Conservation (phyloP, 208 protist species). For the Angomonas ambiguus region DNA sequence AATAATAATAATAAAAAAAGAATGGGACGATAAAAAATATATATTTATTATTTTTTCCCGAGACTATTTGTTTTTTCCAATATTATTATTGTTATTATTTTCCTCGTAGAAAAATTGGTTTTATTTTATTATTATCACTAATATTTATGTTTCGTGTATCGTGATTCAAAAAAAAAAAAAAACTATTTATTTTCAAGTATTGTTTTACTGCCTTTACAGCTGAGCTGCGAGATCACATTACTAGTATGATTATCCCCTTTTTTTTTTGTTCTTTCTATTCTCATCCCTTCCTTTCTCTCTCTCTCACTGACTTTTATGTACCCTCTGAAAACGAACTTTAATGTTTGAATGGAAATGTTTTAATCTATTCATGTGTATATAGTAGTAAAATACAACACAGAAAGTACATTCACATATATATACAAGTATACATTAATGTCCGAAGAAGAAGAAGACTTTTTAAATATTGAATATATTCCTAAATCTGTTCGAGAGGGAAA, state of each 20-base stretch:
- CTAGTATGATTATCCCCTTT: slow-evolving; percentile 1
- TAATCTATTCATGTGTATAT: too few relatives aligned
- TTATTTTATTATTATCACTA: too few relatives aligned
- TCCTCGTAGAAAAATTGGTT: too few relatives aligned
- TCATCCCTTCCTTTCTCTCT: too few relatives aligned
- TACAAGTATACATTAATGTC: neutral
- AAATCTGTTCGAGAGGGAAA: neutral
- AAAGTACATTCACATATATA: neutral
- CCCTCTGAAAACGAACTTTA: too few relatives aligned
- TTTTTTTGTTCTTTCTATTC: slow-evolving; percentile 13
- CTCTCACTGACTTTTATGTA: too few relatives aligned
- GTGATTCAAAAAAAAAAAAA: slow-evolving; percentile 1
- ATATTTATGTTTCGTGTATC: neutral
- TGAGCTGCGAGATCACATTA: slow-evolving; percentile 7
- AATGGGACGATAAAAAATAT: neutral
- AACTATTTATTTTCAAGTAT: neutral
- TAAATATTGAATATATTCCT: neutral
- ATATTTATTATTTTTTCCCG: too few relatives aligned
- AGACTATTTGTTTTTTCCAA: too few relatives aligned
- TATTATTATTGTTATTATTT: too few relatives aligned
- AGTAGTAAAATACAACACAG: too few relatives aligned
- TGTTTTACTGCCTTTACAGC: slow-evolving; percentile 11
- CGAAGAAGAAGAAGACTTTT: neutral
- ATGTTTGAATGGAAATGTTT: too few relatives aligned
- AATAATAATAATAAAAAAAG: slow-evolving; percentile 3